Evolutionary conservation across 208 protist genomes (phyloP).

Genomic region (Trypanosomatidae sp.): DNA sequence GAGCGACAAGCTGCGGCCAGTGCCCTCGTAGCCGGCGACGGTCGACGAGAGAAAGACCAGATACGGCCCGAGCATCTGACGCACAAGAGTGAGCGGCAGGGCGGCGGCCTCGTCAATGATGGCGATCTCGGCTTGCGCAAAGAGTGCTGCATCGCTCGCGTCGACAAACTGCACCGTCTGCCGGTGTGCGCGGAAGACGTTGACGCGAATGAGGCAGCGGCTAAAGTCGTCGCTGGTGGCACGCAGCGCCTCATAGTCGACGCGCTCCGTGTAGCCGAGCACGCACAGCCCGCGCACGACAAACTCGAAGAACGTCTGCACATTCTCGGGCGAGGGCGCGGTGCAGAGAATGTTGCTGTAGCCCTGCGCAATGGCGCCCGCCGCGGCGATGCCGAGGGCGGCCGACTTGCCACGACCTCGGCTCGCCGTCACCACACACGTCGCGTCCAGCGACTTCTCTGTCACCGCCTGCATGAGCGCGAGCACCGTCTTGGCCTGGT

Average conservation of each 20-base stretch:
- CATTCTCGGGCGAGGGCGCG: conserved; percentile 95
- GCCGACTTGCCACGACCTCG: conserved; percentile 98
- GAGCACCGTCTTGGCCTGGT: conserved; percentile 97
- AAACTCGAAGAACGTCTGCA: conserved; percentile 99
- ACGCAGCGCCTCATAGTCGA: conserved; percentile 97
- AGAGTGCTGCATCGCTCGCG: conserved; percentile 81
- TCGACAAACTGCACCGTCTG: conserved; percentile 98
- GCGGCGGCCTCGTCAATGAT: conserved; percentile 99
- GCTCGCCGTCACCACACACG: conserved; percentile 94
- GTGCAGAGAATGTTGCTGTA: conserved; percentile 99
- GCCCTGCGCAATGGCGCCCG: conserved; percentile 93
- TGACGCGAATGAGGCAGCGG: conserved; percentile 95
- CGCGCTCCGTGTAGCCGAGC: conserved; percentile 94
- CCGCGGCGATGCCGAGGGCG: conserved; percentile 91
- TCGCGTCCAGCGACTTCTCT: conserved; percentile 94
- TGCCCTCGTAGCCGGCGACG: conserved; percentile 98
- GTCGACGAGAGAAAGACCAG: conserved; percentile 99
- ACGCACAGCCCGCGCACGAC: conserved; percentile 94
- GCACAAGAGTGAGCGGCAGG: conserved; percentile 97
- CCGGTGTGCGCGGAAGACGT: conserved; percentile 94
- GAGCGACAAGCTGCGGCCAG: conserved; percentile 98
- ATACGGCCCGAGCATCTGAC: conserved; percentile 94
- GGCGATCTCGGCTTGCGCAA: conserved; percentile 95
- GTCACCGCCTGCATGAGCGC: conserved; percentile 95
- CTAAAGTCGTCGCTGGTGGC: conserved; percentile 88